These are phyloP conservation scores for Candolleomyces eurysporus DNA, from an alignment of 768 basidiomycete species.

Conservation along the genomic window DNA sequence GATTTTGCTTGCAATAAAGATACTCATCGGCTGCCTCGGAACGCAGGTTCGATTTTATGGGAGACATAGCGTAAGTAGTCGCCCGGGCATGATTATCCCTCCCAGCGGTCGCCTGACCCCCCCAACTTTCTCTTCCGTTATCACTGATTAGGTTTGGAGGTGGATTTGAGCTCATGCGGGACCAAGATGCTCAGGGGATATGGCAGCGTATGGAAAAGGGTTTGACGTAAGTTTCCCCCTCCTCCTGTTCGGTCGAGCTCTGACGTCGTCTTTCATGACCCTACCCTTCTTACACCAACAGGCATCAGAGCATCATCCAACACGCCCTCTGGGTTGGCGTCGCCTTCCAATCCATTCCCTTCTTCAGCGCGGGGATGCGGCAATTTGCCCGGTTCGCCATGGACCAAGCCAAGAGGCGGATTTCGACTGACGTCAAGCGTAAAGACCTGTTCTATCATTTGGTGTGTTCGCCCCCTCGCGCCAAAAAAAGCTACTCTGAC, in stretches of 20 bases:
- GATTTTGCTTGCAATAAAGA: no score
- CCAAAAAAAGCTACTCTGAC: neutral
- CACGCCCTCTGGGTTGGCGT: constrained; percentile 13
- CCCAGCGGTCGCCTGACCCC: no score
- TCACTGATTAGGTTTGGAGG: constrained; percentile 26
- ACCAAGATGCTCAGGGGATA: constrained; percentile 29
- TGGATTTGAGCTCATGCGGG: constrained; percentile 26
- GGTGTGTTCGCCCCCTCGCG: constrained; percentile 14
- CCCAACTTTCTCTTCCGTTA: neutral
- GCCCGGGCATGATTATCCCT: no score
- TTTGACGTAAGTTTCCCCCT: constrained; percentile 17
- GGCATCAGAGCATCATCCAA: constrained; percentile 13
- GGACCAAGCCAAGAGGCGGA: constrained; percentile 21
- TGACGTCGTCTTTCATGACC: neutral
- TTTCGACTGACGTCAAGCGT: constrained; percentile 9
- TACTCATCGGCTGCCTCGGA: no score
- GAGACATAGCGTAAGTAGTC: constrained; percentile 33
- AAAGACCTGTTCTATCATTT: constrained; percentile 30
- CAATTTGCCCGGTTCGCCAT: constrained; percentile 7
- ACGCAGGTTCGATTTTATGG: constrained; percentile 35
- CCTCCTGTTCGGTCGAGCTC: neutral
- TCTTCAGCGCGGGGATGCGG: constrained; percentile 2
- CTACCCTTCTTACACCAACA: neutral
- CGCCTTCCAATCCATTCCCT: constrained; percentile 7
- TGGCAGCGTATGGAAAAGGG: constrained; percentile 22